phyloP scores from a whole-genome alignment of 108 stramenopile genomes.

The Halocafeteria seosinensis region DNA sequence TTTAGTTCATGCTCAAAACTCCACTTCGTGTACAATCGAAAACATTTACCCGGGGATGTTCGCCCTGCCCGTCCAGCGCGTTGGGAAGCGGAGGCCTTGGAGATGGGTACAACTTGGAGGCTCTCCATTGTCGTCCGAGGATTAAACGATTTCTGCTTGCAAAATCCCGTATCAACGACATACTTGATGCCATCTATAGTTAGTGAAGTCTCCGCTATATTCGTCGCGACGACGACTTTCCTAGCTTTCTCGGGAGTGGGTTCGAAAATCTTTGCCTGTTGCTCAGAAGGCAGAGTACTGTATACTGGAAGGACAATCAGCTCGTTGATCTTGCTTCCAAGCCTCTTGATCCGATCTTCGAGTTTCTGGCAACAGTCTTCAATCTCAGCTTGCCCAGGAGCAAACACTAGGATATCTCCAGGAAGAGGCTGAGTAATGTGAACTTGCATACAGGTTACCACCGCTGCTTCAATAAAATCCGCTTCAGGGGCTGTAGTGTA shows the following conservation, averaged over 20 bases:
- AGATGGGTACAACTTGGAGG: conserved; percentile 84
- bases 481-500: conserved; percentile 98
- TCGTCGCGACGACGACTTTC: conserved; percentile 93
- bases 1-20: conserved; percentile 90
- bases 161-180: conserved; percentile 94
- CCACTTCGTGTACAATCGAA: conserved; percentile 92
- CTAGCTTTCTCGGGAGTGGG: conserved; percentile 74
- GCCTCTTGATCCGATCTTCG: conserved; percentile 51
- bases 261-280: conserved; percentile 98
- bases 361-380: conserved; percentile 85
- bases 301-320: conserved; percentile 92
- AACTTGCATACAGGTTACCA: conserved; percentile 86
- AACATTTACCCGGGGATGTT: conserved; percentile 96
- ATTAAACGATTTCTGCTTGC: conserved; percentile 90
- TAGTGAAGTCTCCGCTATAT: conserved; percentile 85
- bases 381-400: conserved; percentile 97
- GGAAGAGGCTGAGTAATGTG: conserved; percentile 86
- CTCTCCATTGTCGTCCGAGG: conserved; percentile 86
- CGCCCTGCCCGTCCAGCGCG: conserved; percentile 80
- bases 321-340: conserved; percentile 82
- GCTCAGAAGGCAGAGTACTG: conserved; percentile 82
- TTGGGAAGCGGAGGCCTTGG: conserved; percentile 84
- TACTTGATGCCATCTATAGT: conserved; percentile 96
- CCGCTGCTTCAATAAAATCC: conserved; percentile 95
- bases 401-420: conserved; percentile 90